Evolutionary conservation across 495 filamentous ascomycete species (phyloP), one percentile per base, ranked within the genome.

Genomic region (Xylaria curta): DNA sequence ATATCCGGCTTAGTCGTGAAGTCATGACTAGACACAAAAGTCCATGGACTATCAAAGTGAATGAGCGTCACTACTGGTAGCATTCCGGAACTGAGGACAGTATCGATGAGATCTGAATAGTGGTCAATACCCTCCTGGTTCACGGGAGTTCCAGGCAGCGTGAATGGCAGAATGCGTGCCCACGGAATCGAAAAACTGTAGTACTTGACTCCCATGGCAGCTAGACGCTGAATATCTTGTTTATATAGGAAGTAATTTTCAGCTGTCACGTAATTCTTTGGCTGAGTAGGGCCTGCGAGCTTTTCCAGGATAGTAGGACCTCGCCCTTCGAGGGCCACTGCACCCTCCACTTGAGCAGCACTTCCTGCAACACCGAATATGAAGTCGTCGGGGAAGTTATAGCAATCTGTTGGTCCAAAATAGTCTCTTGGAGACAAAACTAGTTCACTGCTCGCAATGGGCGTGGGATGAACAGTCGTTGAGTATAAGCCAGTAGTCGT

Each of bases 31-130:
- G 85, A 87, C 12, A 65, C 40, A 12, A 87, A 78, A 51, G 80
- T 81, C 72, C 88, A 83, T 2, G 87, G 86, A 0, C 86, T 81
- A 77, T 89, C 87, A 84, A 85, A 89, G 68, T 89, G 87, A 73
- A 82, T 86, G 1, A 89, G 74, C 24, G 87, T 88, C 15, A 87
- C 78, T 69, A 88, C 82, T 1, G 87, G 87, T 4, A 73, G 81
- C 72, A 88, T 88, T 2, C 84, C 84, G 3, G 82, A 82, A 0
- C 77, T 85, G 53, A 81, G 79, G n/a, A 89, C 78, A 42, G 84
- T 81, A 53, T 88, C 83, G 36, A 88, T 78, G 61, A 87, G 86
- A 59, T 82, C 81, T 42, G 78, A 71, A 70, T 88, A 89, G 74
- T 84, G 83, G 54, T 83, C 76, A 8, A 88, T 68, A 40, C 86